Percentiles rank a stretch among this genome's conserved stretches.
These are phyloP conservation scores for Leishmania guyanensis DNA, from an alignment of 208 protist genomes.

Conservation along the genomic window DNA sequence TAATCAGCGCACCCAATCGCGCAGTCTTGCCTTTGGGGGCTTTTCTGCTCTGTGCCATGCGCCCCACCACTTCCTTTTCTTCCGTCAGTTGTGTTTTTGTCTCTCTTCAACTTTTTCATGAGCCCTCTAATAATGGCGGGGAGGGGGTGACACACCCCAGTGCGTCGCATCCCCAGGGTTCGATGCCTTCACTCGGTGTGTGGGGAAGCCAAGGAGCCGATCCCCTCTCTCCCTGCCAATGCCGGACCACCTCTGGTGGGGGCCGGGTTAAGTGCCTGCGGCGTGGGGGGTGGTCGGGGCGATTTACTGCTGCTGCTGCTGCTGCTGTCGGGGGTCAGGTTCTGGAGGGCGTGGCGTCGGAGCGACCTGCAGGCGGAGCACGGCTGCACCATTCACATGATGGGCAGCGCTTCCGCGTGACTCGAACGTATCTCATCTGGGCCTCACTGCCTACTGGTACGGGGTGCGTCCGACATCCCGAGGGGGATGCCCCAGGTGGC, in stretches of 20 bases:
- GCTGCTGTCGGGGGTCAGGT: no score
- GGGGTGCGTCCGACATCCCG: no score
- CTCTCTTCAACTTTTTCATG: background rate
- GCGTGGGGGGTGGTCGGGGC: background rate
- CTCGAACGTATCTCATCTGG: background rate
- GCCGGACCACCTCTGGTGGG: background rate
- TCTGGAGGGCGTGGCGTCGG: background rate
- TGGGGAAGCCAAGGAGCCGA: background rate
- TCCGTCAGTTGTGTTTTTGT: no score
- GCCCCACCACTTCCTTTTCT: background rate
- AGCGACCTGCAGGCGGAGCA: background rate
- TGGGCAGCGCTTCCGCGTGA: background rate
- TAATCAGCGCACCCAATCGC: background rate
- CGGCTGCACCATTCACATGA: background rate
- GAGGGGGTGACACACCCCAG: background rate
- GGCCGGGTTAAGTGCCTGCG: background rate
- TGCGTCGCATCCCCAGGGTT: background rate
- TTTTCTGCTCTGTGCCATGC: background rate
- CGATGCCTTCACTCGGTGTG: background rate
- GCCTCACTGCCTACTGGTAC: background rate
- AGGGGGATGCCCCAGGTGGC: background rate
- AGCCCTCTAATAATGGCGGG: background rate
- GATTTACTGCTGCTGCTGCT: background rate
- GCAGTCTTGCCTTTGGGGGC: background rate
- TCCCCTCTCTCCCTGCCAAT: background rate